phyloP scores from a whole-genome alignment of 108 stramenopile species.

The Poteriospumella lacustris region DNA sequence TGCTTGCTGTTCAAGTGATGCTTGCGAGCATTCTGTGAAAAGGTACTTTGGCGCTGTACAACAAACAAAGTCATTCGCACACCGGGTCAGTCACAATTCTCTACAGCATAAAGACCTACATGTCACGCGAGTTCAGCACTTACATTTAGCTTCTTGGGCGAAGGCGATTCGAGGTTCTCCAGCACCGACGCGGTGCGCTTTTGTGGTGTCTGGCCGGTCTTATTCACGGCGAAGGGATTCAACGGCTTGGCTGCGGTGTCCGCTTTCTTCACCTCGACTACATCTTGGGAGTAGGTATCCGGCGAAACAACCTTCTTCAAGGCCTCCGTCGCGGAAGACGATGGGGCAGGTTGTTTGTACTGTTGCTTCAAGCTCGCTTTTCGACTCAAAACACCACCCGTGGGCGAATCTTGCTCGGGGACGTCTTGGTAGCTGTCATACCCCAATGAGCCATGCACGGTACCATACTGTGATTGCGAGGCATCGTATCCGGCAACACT shows the following conservation, averaged over 20 bases:
- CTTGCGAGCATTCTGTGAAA: not conserved
- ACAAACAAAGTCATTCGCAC: not conserved
- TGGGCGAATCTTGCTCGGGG: no score
- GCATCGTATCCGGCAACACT: not conserved
- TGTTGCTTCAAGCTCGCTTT: no score
- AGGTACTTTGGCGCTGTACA: not conserved
- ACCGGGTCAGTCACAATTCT: not conserved
- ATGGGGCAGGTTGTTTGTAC: no score
- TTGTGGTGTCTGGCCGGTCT: not conserved
- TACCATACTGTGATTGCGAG: not conserved
- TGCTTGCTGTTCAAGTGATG: not conserved
- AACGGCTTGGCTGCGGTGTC: no score
- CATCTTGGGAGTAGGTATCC: no score
- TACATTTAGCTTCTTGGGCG: slow-evolving; percentile 21
- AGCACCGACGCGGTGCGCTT: not conserved
- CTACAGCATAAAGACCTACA: not conserved
- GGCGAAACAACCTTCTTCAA: no score
- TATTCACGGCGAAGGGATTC: slow-evolving; percentile 27
- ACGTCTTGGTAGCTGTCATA: no score
- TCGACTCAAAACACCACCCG: no score
- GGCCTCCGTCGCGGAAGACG: no score
- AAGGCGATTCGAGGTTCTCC: slow-evolving; percentile 13
- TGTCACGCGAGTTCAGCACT: not conserved
- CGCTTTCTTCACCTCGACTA: no score
- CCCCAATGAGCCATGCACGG: no score